These are phyloP conservation scores for Pseudogymnoascus sp. DNA, from an alignment of 2,329 filamentous ascomycete species.

Conservation along the genomic window DNA sequence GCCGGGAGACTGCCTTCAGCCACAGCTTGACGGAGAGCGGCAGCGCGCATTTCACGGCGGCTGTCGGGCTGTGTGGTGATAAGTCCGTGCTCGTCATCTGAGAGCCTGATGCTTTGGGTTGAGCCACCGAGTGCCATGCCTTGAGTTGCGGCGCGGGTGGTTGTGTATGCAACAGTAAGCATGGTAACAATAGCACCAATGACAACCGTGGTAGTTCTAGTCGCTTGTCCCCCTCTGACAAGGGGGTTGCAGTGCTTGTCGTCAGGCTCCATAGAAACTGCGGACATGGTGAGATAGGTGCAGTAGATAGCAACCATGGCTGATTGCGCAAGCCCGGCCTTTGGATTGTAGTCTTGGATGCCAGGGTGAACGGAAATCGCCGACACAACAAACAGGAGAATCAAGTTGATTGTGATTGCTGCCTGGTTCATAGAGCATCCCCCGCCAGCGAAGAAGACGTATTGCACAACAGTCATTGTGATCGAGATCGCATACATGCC, in stretches of 20 bases:
- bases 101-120: conserved; percentile 52
- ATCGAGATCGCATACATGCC: conserved; percentile 89
- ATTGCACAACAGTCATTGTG: conserved; percentile 94
- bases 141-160: conserved; percentile 90
- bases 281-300: conserved; percentile 96
- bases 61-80: conserved; percentile 74
- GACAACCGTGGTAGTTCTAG: conserved; percentile 82
- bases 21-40: conserved; percentile 83
- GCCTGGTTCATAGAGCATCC: conserved; percentile 94
- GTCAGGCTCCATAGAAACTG: conserved; percentile 97
- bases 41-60: conserved; percentile 85
- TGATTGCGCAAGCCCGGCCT: conserved; percentile 91
- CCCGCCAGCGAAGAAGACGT: conserved; percentile 81
- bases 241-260: conserved; percentile 91
- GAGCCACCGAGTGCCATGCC: conserved; percentile 65
- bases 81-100: conserved; percentile 76
- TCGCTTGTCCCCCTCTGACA: conserved; percentile 70
- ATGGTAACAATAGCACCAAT: conserved; percentile 94
- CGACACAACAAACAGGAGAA: conserved; percentile 75
- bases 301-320: conserved; percentile 97
- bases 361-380: conserved; percentile 81
- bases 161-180: conserved; percentile 94
- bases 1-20: conserved; percentile 89
- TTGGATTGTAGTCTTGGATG: conserved; percentile 85
- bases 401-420: conserved; percentile 86